Evolutionary conservation across 1,284 basidiomycete species (phyloP), one percentile per base, ranked within the genome.

Genomic region (Pseudomicrostroma phylloplanum): DNA sequence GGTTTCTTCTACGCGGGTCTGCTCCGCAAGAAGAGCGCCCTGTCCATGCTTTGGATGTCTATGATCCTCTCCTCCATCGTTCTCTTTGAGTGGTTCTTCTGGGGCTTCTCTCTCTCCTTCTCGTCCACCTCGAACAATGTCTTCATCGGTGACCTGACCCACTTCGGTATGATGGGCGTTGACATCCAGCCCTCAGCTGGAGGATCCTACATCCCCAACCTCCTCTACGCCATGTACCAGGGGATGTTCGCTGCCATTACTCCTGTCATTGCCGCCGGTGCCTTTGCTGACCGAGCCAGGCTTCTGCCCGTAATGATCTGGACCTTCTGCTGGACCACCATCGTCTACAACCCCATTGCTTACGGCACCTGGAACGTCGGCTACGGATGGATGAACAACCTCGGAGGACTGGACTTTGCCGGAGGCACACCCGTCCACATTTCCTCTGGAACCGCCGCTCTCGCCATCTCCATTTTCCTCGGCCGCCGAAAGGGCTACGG

Each of bases 251-350:
- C 90, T 56, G 81, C 62, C 61, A 83, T 84, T 76, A 91, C 84
- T 39, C 78, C 80, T 30, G 82, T 82, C 56, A 86, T 96, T 69
- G 91, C 91, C 17, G 84, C 91, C 57, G 92, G 93, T 72, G 94
- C 91, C 25, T 87, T 94, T 66, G 91, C 93, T 23, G 94, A 97
- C 80, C 91, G 92, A 59, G 87, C 87, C 17, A 87, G 88, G 17
- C 84, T 97, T 9, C 91, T 90, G 0, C 94, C 93, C 1, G 81
- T 91, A 63, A 83, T 94, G 57, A 85, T 93, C 65, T 96, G 96
- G 81, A 85, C 89, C 68, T 96, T 97, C 80, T 78, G 87, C 64
- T 98, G 94, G 92, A 83, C 88, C 12, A 96, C 93, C 2, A 81
- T 96, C 66, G 92, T 96, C 40, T 96, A 96, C 81, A 73, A 69